Conservation (phyloP, 208 protist genomes). For the Trypanosoma melophagium region DNA sequence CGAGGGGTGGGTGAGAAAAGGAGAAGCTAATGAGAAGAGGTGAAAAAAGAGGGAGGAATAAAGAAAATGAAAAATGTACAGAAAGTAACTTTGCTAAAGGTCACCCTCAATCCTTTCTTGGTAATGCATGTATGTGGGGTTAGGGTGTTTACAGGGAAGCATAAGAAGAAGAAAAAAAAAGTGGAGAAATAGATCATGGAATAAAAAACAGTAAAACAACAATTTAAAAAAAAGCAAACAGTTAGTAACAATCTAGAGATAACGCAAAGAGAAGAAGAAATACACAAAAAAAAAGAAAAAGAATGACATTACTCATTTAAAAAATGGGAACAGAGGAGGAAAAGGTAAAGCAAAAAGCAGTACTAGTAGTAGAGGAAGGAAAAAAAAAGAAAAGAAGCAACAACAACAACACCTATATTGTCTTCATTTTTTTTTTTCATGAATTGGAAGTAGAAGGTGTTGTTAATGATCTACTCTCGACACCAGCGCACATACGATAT, state of each 20-base stretch:
- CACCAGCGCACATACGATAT: slow-evolving; percentile 6
- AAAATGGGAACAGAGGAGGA: background rate
- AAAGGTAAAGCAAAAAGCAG: slow-evolving; percentile 10
- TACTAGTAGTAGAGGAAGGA: background rate
- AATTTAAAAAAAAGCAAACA: too few relatives aligned
- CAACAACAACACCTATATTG: too few relatives aligned
- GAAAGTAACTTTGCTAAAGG: too few relatives aligned
- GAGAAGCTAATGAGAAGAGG: background rate
- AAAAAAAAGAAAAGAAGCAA: slow-evolving; percentile 12
- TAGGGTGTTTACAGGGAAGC: too few relatives aligned
- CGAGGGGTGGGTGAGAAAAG: too few relatives aligned
- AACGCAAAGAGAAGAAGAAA: slow-evolving; percentile 3
- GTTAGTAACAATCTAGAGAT: background rate
- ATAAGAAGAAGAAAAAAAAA: too few relatives aligned
- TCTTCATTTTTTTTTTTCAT: background rate
- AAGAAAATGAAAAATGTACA: too few relatives aligned
- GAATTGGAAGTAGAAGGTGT: slow-evolving; percentile 40
- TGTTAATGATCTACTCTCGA: slow-evolving; percentile 31
- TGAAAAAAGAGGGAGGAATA: too few relatives aligned
- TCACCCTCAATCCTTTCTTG: too few relatives aligned
- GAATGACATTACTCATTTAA: slow-evolving; percentile 9
- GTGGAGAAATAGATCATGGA: too few relatives aligned
- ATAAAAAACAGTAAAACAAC: too few relatives aligned
- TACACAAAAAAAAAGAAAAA: slow-evolving; percentile 27
- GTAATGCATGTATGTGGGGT: too few relatives aligned